Evolutionary conservation across 2,329 filamentous ascomycete species (phyloP).

Genomic region (Zarea fungicola): DNA sequence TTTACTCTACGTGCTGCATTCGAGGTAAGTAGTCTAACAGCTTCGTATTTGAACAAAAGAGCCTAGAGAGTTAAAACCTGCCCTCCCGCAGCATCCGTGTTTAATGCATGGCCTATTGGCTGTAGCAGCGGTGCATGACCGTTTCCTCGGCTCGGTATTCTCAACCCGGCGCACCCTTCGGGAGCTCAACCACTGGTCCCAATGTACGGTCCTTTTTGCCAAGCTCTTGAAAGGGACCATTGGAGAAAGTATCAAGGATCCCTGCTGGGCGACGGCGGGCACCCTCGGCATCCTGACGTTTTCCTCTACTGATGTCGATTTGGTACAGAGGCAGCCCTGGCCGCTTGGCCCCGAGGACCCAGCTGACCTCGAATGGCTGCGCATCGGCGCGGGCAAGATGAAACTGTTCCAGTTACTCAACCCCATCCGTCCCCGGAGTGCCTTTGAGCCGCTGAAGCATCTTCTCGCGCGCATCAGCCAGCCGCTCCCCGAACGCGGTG

Average conservation of each 20-base stretch:
- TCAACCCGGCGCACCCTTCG: not conserved
- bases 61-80: not conserved
- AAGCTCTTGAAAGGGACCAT: not conserved
- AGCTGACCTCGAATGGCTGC: conserved; percentile 2
- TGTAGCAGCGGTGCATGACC: not conserved
- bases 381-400: conserved; percentile 4
- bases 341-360: conserved; percentile 1
- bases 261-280: conserved; percentile 2
- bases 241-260: not conserved
- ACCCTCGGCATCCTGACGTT: not conserved
- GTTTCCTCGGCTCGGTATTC: not conserved
- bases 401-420: conserved; percentile 3
- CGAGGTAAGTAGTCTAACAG: not conserved
- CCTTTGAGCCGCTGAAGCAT: not conserved
- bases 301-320: not conserved
- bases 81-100: conserved; percentile 1
- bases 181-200: conserved; percentile 1
- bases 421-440: conserved; percentile 1
- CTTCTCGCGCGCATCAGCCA: not conserved
- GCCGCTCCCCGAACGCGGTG: not conserved
- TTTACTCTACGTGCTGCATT: not conserved
- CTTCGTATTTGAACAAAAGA: not conserved
- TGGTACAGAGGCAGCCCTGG: not conserved
- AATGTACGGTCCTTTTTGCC: not conserved
- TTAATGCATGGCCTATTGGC: conserved; percentile 4